These are phyloP conservation scores for Fusarium cyanostomum DNA, from an alignment of 2,329 filamentous ascomycete species.

Conservation along the genomic window DNA sequence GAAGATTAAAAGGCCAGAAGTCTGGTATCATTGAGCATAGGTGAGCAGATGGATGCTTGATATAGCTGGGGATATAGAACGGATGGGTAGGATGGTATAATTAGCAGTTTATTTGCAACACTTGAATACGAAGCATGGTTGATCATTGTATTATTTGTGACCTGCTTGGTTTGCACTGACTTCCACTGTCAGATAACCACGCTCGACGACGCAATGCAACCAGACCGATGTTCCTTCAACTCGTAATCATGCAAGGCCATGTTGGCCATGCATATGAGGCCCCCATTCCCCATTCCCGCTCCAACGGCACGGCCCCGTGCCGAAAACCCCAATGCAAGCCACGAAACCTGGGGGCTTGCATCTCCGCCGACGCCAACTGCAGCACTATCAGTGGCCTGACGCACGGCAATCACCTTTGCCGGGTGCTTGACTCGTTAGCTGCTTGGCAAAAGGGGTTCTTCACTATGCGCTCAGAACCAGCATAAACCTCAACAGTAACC, in stretches of 20 bases:
- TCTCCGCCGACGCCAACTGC: neutral
- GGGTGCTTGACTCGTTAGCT: constrained; percentile 8
- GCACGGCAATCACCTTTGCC: constrained; percentile 18
- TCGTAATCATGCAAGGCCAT: too few relatives aligned
- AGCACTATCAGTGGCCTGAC: too few relatives aligned
- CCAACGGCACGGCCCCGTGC: neutral
- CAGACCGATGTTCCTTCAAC: too few relatives aligned
- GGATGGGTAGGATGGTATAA: constrained; percentile 20
- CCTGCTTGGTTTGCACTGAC: too few relatives aligned
- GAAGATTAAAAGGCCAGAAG: neutral
- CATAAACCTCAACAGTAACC: too few relatives aligned
- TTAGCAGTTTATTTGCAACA: constrained; percentile 2
- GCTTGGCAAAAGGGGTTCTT: neutral
- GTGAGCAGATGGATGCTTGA: constrained; percentile 5
- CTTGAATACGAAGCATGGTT: constrained; percentile 21
- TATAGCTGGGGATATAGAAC: constrained; percentile 22
- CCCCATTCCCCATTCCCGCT: too few relatives aligned
- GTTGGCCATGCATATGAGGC: too few relatives aligned
- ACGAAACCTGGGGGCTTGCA: neutral
- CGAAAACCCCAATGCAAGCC: too few relatives aligned
- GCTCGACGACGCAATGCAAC: too few relatives aligned
- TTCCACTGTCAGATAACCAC: too few relatives aligned
- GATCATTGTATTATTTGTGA: too few relatives aligned
- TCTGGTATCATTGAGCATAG: constrained; percentile 1
- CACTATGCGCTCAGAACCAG: too few relatives aligned